Base-by-base conservation (phyloP, 495 filamentous ascomycete genomes). In the Penicillium soppii region DNA sequence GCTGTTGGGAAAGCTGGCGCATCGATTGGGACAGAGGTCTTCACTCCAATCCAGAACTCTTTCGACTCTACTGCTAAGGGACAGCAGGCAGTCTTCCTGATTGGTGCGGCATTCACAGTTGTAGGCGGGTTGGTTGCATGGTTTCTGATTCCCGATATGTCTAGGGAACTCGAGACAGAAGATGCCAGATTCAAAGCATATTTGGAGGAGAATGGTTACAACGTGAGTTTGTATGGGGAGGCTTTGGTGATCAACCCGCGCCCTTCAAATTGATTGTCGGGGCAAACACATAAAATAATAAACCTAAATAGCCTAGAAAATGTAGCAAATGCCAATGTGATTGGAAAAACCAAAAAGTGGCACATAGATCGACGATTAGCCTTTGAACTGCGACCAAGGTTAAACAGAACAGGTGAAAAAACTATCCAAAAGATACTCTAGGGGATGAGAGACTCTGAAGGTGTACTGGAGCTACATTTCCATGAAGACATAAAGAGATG, bases 1-100 rank as follows among this genome's bases (percentile, higher is more conserved):
- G 76, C 76, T 0, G 56, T 74, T 13, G 73, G 74, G 4, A 81
- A 79, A 43, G 75, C 75, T 0, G 78, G 78, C 6, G 76, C 75
- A 0, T 73, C 72, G 0, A 75, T 80, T 25, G 77, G 74, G 5
- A 76, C 74, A 1, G 48, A 73, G 36, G 71, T 77, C 5, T 77
- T 80, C 45, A 72, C 65, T 0, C 70, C 72, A 0, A 74, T 75
- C 50, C 69, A 73, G 37, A 57, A 67, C 32, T 71, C 66, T 1
- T 77, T 76, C 43, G 45, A 43, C 0, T 57, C 66, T n/a, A 55
- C 56, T 1, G 44, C 58, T 0, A 64, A 73, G 45, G 75, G 76
- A 6, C 72, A 73, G 25, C 73, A 77, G 44, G 74, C 64, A 3
- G 68, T 74, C 3, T 76, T 80, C 44, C 54, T 78, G 10, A 78